These are phyloP conservation scores for Tirmania nivea DNA, from an alignment of 495 filamentous ascomycete genomes.

Conservation along the genomic window DNA sequence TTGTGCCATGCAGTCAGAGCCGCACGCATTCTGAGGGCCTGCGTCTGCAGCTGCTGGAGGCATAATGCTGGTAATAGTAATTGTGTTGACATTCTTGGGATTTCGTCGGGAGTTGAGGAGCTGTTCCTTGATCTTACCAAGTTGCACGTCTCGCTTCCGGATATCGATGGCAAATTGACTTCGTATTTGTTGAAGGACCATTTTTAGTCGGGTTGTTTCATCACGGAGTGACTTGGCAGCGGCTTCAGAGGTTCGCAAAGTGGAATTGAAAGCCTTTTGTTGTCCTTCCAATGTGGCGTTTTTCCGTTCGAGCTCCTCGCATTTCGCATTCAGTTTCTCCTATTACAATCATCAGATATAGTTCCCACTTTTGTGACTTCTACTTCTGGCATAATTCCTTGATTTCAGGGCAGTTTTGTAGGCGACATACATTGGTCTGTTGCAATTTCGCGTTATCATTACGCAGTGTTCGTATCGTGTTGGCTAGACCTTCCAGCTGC, in stretches of 20 bases:
- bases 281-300: conserved; percentile 51
- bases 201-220: conserved; percentile 56
- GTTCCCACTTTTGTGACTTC: not conserved
- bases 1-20: conserved; percentile 49
- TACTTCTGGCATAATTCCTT: not conserved
- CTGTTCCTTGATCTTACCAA: conserved; percentile 71
- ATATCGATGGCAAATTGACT: conserved; percentile 79
- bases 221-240: conserved; percentile 50
- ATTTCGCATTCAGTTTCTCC: conserved; percentile 44
- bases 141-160: conserved; percentile 71
- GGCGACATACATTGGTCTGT: conserved; percentile 30
- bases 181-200: conserved; percentile 55
- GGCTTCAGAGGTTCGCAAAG: conserved; percentile 48
- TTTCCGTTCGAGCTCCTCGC: conserved; percentile 50
- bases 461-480: conserved; percentile 54
- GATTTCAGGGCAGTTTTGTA: conserved; percentile 3
- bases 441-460: conserved; percentile 47
- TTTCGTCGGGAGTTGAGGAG: conserved; percentile 26
- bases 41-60: conserved; percentile 14
- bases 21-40: conserved; percentile 30
- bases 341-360: conserved; percentile 5
- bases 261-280: conserved; percentile 43
- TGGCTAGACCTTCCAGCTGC: conserved; percentile 57
- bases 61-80: not conserved
- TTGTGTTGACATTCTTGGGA: not conserved